Percentiles rank a stretch among this genome's conserved stretches.
phyloP scores from a whole-genome alignment of 352 stramenopile species.

The Pythium oligandrum region DNA sequence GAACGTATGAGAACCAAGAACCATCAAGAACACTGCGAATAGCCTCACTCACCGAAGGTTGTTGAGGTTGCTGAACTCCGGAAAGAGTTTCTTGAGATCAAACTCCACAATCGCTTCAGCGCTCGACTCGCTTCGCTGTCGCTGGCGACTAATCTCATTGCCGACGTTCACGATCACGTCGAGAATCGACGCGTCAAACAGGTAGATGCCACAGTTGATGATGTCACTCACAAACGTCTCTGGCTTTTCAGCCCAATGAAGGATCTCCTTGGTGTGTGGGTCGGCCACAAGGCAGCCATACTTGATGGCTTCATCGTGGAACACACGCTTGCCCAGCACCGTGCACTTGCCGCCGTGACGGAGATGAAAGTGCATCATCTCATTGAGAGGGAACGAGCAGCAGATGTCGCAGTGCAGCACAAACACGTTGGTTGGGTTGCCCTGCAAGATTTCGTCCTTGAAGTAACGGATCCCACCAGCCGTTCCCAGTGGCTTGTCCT shows the following conservation, averaged over 20 bases:
- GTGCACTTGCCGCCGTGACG: constrained; percentile 68
- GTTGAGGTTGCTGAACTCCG: constrained; percentile 83
- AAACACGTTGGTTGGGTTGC: constrained; percentile 65
- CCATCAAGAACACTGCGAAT: neutral
- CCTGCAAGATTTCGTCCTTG: constrained; percentile 77
- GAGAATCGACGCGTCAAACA: constrained; percentile 80
- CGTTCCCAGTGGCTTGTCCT: constrained; percentile 78
- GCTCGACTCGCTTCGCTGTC: constrained; percentile 69
- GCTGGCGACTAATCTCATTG: constrained; percentile 74
- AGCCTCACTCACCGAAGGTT: constrained; percentile 48
- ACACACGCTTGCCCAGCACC: constrained; percentile 83
- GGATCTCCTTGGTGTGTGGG: constrained; percentile 68
- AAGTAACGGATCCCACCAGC: constrained; percentile 82
- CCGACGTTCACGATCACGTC: constrained; percentile 73
- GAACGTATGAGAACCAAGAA: neutral
- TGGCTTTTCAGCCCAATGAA: constrained; percentile 88
- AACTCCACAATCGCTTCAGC: constrained; percentile 68
- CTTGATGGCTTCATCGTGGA: constrained; percentile 86
- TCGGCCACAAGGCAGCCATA: constrained; percentile 85
- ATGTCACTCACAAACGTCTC: constrained; percentile 89
- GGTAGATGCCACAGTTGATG: constrained; percentile 89
- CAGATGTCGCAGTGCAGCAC: constrained; percentile 87
- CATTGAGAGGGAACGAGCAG: constrained; percentile 82
- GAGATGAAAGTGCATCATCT: constrained; percentile 88
- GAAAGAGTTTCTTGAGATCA: constrained; percentile 84